phyloP scores from a whole-genome alignment of 2,329 filamentous ascomycete genomes.

The Trematosphaeria pertusa region DNA sequence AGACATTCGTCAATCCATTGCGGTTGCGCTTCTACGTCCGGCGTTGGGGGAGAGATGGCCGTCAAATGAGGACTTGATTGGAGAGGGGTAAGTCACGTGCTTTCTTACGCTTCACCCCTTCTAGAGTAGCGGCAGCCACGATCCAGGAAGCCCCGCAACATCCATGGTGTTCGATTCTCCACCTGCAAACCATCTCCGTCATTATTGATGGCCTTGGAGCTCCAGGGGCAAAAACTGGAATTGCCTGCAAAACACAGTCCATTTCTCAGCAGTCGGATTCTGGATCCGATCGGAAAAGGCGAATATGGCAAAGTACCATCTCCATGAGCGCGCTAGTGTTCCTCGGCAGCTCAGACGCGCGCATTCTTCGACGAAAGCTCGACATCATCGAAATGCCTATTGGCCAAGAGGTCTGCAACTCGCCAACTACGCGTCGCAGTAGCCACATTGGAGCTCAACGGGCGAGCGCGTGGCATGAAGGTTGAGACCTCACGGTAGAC shows the following conservation, averaged over 20 bases:
- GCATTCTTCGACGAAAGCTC: constrained; percentile 9
- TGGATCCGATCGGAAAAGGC: constrained; percentile 20
- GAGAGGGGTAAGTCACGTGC: no score
- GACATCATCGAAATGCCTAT: constrained; percentile 17
- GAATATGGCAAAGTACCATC: constrained; percentile 29
- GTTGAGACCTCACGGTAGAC: constrained; percentile 27
- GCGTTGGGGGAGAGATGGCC: no score
- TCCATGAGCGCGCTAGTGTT: constrained; percentile 24
- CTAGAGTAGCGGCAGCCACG: no score
- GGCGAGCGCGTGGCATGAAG: constrained; percentile 10
- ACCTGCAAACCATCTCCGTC: no score
- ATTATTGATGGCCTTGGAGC: constrained; percentile 2
- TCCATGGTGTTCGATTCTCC: no score
- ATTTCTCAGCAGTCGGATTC: constrained; percentile 37
- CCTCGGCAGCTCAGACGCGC: constrained; percentile 25
- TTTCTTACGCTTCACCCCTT: no score
- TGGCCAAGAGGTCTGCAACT: constrained; percentile 5
- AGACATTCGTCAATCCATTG: no score
- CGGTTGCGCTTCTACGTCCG: no score
- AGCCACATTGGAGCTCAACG: constrained; percentile 1
- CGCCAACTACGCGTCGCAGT: neutral
- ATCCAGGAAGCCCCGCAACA: no score
- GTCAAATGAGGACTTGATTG: no score
- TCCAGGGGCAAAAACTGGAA: constrained; percentile 1
- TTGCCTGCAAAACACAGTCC: neutral